Conservation (phyloP, 495 filamentous ascomycete genomes). For the Penicillium malachiteum region DNA sequence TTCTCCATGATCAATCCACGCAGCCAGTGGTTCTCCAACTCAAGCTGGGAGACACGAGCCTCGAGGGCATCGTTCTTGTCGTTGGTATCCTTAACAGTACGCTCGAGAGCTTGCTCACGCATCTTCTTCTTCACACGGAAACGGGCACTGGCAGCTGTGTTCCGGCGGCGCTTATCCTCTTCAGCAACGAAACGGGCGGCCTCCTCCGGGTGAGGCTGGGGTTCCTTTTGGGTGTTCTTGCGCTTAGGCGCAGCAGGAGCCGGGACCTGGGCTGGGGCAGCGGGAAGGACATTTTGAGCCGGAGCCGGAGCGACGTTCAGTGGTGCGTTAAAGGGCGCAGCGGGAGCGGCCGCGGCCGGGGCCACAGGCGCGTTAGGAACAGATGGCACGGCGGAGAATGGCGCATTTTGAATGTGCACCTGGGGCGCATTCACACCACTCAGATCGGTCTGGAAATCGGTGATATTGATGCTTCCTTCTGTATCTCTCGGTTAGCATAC, state of each 20-base stretch:
- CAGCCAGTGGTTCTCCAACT: constrained; percentile 97
- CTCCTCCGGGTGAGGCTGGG: constrained; percentile 39
- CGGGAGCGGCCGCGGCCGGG: constrained; percentile 25
- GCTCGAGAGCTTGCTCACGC: constrained; percentile 89
- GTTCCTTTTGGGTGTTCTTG: constrained; percentile 39
- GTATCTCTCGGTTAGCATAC: constrained; percentile 17
- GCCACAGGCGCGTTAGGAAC: background rate
- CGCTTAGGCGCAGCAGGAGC: constrained; percentile 35
- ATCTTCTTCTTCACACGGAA: constrained; percentile 99
- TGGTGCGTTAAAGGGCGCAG: constrained; percentile 22
- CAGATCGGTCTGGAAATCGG: constrained; percentile 35
- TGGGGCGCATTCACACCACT: constrained; percentile 25
- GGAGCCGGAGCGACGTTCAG: constrained; percentile 21
- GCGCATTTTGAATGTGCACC: constrained; percentile 29
- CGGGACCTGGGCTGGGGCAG: constrained; percentile 17
- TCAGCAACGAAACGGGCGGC: constrained; percentile 75
- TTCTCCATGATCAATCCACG: constrained; percentile 93
- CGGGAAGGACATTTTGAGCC: constrained; percentile 14
- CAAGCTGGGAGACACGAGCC: constrained; percentile 75
- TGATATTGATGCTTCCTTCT: constrained; percentile 40
- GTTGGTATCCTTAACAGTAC: constrained; percentile 81
- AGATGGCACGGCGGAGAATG: constrained; percentile 26
- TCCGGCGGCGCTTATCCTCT: constrained; percentile 95
- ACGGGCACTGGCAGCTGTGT: constrained; percentile 90
- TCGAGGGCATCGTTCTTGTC: constrained; percentile 81